Evolutionary conservation across 2,329 filamentous ascomycete species (phyloP).

Genomic region (Monosporascus cannonballus): DNA sequence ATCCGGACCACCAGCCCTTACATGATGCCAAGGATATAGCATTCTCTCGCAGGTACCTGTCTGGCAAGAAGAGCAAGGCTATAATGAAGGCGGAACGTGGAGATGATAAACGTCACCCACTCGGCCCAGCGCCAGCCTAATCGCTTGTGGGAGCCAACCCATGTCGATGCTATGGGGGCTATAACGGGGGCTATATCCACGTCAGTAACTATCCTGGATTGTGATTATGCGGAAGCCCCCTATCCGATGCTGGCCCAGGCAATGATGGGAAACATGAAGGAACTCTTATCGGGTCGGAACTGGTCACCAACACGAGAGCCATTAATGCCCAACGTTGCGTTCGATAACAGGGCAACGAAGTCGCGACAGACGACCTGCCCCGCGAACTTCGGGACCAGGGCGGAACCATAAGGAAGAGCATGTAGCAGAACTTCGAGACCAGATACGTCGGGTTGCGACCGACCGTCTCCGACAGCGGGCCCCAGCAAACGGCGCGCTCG

Average conservation of each 20-base stretch:
- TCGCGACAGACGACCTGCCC: slow-evolving; percentile 43
- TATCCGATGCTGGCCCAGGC: slow-evolving; percentile 36
- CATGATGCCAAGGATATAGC: too few relatives aligned
- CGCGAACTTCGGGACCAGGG: slow-evolving; percentile 37
- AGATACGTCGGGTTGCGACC: slow-evolving; percentile 45
- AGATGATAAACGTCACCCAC: slow-evolving; percentile 36
- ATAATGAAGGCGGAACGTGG: slow-evolving; percentile 25
- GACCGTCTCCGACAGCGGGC: slow-evolving; percentile 41
- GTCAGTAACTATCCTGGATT: background rate
- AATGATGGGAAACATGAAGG: slow-evolving; percentile 43
- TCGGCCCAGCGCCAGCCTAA: slow-evolving; percentile 41
- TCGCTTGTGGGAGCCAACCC: slow-evolving; percentile 29
- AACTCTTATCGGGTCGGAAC: slow-evolving; percentile 40
- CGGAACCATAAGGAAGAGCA: slow-evolving; percentile 43
- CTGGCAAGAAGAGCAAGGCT: slow-evolving; percentile 38
- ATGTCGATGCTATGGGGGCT: slow-evolving; percentile 39
- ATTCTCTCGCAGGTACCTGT: slow-evolving; percentile 34
- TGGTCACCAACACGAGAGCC: slow-evolving; percentile 40
- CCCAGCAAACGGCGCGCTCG: slow-evolving; percentile 40
- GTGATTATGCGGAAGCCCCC: background rate
- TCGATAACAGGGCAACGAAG: slow-evolving; percentile 39
- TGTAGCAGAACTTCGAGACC: slow-evolving; percentile 36
- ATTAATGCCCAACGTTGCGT: slow-evolving; percentile 31
- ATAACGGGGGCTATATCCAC: slow-evolving; percentile 26
- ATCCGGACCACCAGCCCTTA: too few relatives aligned